Evolutionary conservation across 1,139 yeast species (phyloP).

Genomic region (Protomyces lactucae-debilis): DNA sequence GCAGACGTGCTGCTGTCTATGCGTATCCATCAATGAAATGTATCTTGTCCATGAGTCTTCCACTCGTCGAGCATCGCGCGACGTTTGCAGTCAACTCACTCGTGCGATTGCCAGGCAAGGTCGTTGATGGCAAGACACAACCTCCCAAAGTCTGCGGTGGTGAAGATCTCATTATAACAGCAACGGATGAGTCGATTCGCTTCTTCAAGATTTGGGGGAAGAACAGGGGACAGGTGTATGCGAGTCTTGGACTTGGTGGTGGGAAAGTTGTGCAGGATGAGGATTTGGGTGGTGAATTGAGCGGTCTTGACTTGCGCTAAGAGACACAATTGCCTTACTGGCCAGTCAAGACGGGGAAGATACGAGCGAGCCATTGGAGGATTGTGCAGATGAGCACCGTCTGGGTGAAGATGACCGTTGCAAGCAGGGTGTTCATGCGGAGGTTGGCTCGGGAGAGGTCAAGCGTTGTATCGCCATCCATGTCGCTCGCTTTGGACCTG

Average conservation of each 20-base stretch:
- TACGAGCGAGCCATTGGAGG: neutral
- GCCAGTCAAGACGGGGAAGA: neutral
- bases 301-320: neutral
- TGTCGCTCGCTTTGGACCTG: too few relatives aligned
- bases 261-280: conserved; percentile 4
- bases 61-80: conserved; percentile 52
- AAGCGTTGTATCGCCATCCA: too few relatives aligned
- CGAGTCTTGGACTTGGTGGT: conserved; percentile 13
- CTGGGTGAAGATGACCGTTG: neutral
- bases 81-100: conserved; percentile 58
- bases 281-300: neutral
- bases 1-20: conserved; percentile 50
- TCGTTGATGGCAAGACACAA: neutral
- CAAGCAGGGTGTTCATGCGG: neutral
- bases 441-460: neutral
- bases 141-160: neutral
- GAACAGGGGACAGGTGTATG: neutral
- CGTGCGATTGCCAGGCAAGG: neutral
- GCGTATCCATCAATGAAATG: conserved; percentile 61
- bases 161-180: conserved; percentile 14
- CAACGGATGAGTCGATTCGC: conserved; percentile 21
- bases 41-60: conserved; percentile 48
- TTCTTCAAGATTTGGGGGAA: conserved; percentile 4
- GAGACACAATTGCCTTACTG: neutral
- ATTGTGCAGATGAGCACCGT: neutral